Conservation (phyloP, 1,284 basidiomycete genomes). For the Pascua guehoae region DNA sequence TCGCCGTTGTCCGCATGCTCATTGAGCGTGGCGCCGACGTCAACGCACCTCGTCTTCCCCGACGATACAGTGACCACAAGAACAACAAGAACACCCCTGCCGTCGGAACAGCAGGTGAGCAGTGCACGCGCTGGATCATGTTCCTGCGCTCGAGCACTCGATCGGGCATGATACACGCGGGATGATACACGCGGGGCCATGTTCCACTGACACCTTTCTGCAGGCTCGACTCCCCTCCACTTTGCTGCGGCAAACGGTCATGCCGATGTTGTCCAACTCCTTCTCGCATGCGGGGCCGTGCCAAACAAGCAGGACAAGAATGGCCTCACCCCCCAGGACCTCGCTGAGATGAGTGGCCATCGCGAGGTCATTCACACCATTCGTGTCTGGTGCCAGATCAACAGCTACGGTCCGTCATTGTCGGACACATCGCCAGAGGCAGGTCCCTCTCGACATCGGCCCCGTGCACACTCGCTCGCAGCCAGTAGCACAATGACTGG, state of each 20-base stretch:
- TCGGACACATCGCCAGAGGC: neutral
- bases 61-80: slow-evolving; percentile 65
- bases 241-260: slow-evolving; percentile 92
- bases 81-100: slow-evolving; percentile 55
- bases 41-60: slow-evolving; percentile 69
- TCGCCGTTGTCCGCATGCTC: slow-evolving; percentile 75
- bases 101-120: slow-evolving; percentile 61
- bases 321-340: slow-evolving; percentile 65
- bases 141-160: neutral
- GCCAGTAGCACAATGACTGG: slow-evolving; percentile 3
- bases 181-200: neutral
- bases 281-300: slow-evolving; percentile 74
- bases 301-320: slow-evolving; percentile 78
- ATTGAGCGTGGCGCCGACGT: slow-evolving; percentile 90
- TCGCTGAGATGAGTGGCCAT: slow-evolving; percentile 52
- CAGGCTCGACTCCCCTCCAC: slow-evolving; percentile 85
- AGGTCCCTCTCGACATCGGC: neutral
- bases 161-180: neutral
- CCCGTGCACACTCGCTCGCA: slow-evolving; percentile 5
- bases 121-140: neutral
- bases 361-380: slow-evolving; percentile 47
- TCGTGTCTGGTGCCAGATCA: slow-evolving; percentile 40
- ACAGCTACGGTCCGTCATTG: slow-evolving; percentile 2
- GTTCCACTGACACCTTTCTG: neutral
- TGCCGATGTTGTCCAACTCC: slow-evolving; percentile 64